Evolutionary conservation across 148 eudicot species (phyloP).

Genomic region (Camellia japonica): DNA sequence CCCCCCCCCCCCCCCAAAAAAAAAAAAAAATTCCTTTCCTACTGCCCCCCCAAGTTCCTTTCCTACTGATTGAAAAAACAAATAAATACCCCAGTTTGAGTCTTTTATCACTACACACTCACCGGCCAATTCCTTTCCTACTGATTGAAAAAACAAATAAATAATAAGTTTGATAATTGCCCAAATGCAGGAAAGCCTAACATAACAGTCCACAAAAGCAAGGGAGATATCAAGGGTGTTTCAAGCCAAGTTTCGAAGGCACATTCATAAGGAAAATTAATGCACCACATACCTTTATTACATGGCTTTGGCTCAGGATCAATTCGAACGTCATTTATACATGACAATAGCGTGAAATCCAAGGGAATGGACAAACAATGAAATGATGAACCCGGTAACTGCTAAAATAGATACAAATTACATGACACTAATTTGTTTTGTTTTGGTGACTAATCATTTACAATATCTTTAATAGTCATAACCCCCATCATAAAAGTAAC

Average conservation of each 20-base stretch:
- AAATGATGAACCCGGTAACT: not conserved
- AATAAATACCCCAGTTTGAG: too few relatives aligned
- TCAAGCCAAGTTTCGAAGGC: not conserved
- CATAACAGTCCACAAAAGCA: not conserved
- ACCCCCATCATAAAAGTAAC: slow-evolving; percentile 3
- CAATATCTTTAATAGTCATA: slow-evolving; percentile 7
- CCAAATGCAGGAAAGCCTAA: not conserved
- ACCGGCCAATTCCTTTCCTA: too few relatives aligned
- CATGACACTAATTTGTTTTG: not conserved
- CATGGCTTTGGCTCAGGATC: not conserved
- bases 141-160: too few relatives aligned
- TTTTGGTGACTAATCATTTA: slow-evolving; percentile 19
- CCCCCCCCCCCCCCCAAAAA: too few relatives aligned
- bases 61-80: too few relatives aligned
- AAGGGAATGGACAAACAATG: not conserved
- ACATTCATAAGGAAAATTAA: not conserved
- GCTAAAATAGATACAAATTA: not conserved
- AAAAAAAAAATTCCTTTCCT: too few relatives aligned
- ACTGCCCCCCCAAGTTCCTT: too few relatives aligned
- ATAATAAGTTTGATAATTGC: not conserved
- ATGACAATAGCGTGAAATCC: not conserved
- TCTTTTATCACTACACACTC: too few relatives aligned
- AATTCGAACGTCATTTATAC: not conserved
- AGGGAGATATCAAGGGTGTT: not conserved
- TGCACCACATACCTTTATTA: not conserved